Base-by-base conservation (phyloP, 106 monocot species). In the Triglochin maritima region DNA sequence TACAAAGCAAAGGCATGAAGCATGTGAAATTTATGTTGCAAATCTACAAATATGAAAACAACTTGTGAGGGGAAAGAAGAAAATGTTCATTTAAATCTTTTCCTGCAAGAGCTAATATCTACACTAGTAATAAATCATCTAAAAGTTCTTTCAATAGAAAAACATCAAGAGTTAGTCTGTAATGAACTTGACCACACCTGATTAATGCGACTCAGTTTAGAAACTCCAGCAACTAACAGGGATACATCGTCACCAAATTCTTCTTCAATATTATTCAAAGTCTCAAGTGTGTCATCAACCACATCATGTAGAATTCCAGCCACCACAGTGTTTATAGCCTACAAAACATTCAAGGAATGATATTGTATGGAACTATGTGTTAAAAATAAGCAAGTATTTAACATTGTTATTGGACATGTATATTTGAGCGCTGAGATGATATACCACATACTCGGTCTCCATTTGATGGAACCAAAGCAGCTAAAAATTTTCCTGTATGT, bases 271-370 rank as follows among this genome's bases (percentile, higher is more conserved):
- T 59, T 82, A 17, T 67, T 84, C 60, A 95, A 66, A 62, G 79
- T 87, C 74, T 83, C 90, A 49, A 82, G 62, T 61, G 94, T 95
- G 54, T 95, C 94, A 81, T 95, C 94, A 70, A 90, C 75, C 45
- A 95, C 94, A 87, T 95, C 94, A 81, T 95, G 94, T 64, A 90
- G 94, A 75, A 95, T 90, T 59, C 94, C 94, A 71, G 94, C 94
- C 53, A 95, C 81, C 79, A 95, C 82, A 46, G 94, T 95, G 67
- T 90, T 81, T 46, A 95, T 74, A 73, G 94, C 94, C 94, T 95
- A 72, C 17, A 71, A 41, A 9, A 49, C 16, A 66, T 69, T 52
- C 11, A 42, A 44, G 48, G 45, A 49, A 47, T 6, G 57, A 60
- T 57, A 51, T 70, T 60, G 47, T 29, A 50, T 45, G 17, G 17